Conservation (phyloP, 2,329 filamentous ascomycete genomes). For the Neurospora crassa region DNA sequence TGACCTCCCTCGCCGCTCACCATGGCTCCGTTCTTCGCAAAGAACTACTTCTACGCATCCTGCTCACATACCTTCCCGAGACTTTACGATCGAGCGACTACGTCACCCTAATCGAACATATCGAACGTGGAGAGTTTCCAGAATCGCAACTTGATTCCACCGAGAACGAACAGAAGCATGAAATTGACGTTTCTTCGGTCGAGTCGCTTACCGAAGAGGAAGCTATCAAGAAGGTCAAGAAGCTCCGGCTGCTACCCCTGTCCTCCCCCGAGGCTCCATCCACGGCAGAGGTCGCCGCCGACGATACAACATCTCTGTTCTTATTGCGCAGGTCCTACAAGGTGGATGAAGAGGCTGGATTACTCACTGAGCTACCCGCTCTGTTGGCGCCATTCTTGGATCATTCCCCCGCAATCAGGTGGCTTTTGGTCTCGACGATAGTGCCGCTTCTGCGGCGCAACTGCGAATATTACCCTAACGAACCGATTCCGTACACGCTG, state of each 20-base stretch:
- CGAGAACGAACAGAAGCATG: slow-evolving; percentile 13
- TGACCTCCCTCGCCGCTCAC: slow-evolving; percentile 49
- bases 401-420: slow-evolving; percentile 49
- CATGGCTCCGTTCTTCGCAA: slow-evolving; percentile 49
- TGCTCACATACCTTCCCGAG: slow-evolving; percentile 72
- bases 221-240: slow-evolving; percentile 53
- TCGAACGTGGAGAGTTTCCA: slow-evolving; percentile 39
- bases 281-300: slow-evolving; percentile 28
- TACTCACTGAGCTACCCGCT: slow-evolving; percentile 57
- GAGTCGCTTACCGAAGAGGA: slow-evolving; percentile 50
- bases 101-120: slow-evolving; percentile 47
- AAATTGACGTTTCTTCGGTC: slow-evolving; percentile 48
- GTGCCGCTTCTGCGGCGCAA: slow-evolving; percentile 60
- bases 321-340: slow-evolving; percentile 57
- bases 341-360: slow-evolving; percentile 63
- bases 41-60: slow-evolving; percentile 59
- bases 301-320: slow-evolving; percentile 53
- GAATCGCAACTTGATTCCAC: slow-evolving; percentile 21
- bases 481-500: slow-evolving; percentile 41
- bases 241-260: slow-evolving; percentile 53
- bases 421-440: slow-evolving; percentile 60
- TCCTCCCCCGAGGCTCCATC: slow-evolving; percentile 32
- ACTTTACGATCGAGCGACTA: slow-evolving; percentile 55
- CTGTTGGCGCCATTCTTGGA: slow-evolving; percentile 60
- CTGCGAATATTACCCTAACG: slow-evolving; percentile 57